Evolutionary conservation across 1,284 basidiomycete genomes (phyloP), one percentile per base, ranked within the genome.

Genomic region (Coniferiporia weirii): DNA sequence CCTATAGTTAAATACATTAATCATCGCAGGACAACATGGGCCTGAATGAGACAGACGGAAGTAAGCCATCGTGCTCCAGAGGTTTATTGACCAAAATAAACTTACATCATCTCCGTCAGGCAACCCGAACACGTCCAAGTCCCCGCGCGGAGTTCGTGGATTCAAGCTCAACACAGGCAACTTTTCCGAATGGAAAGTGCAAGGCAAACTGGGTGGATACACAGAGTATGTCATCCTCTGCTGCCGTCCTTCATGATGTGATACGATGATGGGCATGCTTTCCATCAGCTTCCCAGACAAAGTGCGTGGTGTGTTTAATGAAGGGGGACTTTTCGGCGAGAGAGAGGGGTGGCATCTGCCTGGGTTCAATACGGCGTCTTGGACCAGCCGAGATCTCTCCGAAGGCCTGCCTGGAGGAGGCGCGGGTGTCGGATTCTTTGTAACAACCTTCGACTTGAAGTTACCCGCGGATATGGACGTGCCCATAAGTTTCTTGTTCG

Each of bases 261-360:
- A n/a, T 38, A n/a, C 40, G 17, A 40, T 15, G 46, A 7, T 22
- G 17, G 47, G 32, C 20, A 19, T 22, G 22, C n/a, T 46, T 15
- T 32, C 35, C 13, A 62, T 1, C 61, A 85, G 82, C 61, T 91
- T 77, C 73, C 85, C 77, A 0, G 91, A 93, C 69, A 84, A 81
- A 69, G 75, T 79, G 8, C 79, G 89, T 38, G 83, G 84, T 47
- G 66, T 89, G 13, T 74, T 90, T 52, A 93, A 93, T 64, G 90
- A 92, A 72, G 91, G 91, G 13, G 91, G 91, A 3, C 76, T 91
- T 7, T 87, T 82, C 59, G 88, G 84, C 27, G 91, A 93, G 68
- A 82, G 91, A 40, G 65, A 78, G 61, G 90, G 91, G 12, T 93
- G 90, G 89, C 90, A 93, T 70, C 79, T 93, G 3, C 91, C 90